Evolutionary conservation across 768 basidiomycete species (phyloP), one percentile per base, ranked within the genome.

Genomic region (Calocybe indica): DNA sequence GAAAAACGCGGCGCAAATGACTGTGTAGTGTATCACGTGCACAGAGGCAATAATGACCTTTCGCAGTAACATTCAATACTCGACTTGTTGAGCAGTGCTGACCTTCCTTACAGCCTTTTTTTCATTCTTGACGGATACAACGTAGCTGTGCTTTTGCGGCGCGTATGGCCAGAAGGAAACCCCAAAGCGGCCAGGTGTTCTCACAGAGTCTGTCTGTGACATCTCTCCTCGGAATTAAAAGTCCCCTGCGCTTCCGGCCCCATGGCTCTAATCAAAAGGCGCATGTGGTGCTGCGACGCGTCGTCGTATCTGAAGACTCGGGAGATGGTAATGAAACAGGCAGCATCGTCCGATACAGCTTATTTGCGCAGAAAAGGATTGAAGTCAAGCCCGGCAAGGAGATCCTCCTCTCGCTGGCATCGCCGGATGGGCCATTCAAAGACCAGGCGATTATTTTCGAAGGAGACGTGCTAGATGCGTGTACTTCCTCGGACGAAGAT

Each of bases 371-470:
- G 55, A 87, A 87, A 68, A 68, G 79, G 51, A 80, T 87, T 59
- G 80, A 80, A 58, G 75, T 84, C 55, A 83, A 76, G 58, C 79
- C 83, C 9, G 84, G 84, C 48, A 83, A 83, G 63, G 81, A 83
- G 64, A 77, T 87, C 44, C 69, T 85, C 40, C 71, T 87, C 46
- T 73, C 82, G 5, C 67, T 86, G 32, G 73, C 71, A 36, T 69
- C 73, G 28, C 73, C 67, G 29, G 74, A 82, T 53, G 77, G 76
- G 36, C 58, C 65, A 9, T 76, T 78, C 63, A 73, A 76, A 48
- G 81, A 83, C 49, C 72, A 70, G 49, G 66, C 81, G 1, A 71
- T 85, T 55, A 59, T 83, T 36, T 71, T 86, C 52, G 79, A 82
- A 54, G 83, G 74, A 11, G 74, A 78, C 63, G 52, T 75, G 5